These are phyloP conservation scores for Lentinula novae-zelandiae DNA, from an alignment of 1,284 basidiomycete genomes.

Conservation along the genomic window DNA sequence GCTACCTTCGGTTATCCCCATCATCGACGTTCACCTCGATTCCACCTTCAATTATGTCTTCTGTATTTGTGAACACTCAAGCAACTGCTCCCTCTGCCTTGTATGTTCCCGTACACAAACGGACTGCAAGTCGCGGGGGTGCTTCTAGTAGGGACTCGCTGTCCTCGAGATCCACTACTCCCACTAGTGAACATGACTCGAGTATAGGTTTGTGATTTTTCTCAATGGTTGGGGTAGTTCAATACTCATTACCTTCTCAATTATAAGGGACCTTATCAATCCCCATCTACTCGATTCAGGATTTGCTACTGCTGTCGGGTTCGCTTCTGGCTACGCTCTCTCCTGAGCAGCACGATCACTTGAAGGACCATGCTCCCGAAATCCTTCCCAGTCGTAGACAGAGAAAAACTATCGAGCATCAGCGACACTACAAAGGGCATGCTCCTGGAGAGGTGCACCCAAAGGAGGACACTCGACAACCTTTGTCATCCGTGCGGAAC, in stretches of 20 bases:
- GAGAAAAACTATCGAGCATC: constrained; percentile 3
- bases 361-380: constrained; percentile 10
- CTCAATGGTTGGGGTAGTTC: neutral
- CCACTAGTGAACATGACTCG: constrained; percentile 4
- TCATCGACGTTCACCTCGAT: constrained; percentile 3
- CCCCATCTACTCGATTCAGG: constrained; percentile 12
- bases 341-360: constrained; percentile 3
- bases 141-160: neutral
- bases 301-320: constrained; percentile 7
- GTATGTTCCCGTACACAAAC: constrained; percentile 31
- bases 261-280: constrained; percentile 1
- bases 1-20: neutral
- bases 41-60: constrained; percentile 5
- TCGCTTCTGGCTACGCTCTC: constrained; percentile 7
- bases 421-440: neutral
- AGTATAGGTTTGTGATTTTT: constrained; percentile 1
- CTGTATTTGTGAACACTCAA: constrained; percentile 15
- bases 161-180: neutral
- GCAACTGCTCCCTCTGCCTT: constrained; percentile 16
- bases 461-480: neutral
- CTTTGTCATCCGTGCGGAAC: neutral
- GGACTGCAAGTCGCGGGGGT: constrained; percentile 10
- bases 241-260: neutral
- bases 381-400: constrained; percentile 10
- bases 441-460: neutral